These are phyloP conservation scores for Clathrospora elynae DNA, from an alignment of 2,329 filamentous ascomycete species.

Conservation along the genomic window DNA sequence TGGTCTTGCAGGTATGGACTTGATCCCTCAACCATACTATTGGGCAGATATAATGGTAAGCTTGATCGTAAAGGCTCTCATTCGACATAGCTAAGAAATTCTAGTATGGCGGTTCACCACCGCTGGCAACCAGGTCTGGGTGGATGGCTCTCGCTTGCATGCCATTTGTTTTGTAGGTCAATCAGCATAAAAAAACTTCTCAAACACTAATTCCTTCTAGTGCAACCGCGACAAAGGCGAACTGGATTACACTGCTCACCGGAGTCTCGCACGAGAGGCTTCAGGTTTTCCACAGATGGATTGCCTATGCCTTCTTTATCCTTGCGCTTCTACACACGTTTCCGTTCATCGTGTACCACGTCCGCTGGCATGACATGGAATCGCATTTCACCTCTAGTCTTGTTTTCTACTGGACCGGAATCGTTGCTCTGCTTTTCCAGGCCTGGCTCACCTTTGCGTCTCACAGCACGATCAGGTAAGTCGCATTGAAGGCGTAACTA, in stretches of 20 bases:
- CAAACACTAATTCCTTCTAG: constrained; percentile 25
- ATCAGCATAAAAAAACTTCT: fast-evolving
- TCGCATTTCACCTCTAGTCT: constrained; percentile 51
- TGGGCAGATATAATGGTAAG: no score
- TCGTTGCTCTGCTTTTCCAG: constrained; percentile 60
- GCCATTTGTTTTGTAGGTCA: constrained; percentile 34
- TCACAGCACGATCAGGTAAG: constrained; percentile 56
- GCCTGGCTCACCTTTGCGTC: constrained; percentile 63
- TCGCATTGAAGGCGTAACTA: neutral
- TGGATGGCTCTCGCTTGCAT: constrained; percentile 40
- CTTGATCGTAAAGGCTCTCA: no score
- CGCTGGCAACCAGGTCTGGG: constrained; percentile 35
- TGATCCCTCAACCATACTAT: constrained; percentile 29
- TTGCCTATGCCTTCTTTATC: constrained; percentile 57
- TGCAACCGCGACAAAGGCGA: constrained; percentile 60
- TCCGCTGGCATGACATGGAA: constrained; percentile 56
- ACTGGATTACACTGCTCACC: constrained; percentile 60
- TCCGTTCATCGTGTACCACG: constrained; percentile 62
- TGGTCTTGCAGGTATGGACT: constrained; percentile 22
- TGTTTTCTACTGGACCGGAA: constrained; percentile 61
- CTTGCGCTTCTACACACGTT: constrained; percentile 64
- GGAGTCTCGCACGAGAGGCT: constrained; percentile 64
- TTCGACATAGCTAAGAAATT: no score
- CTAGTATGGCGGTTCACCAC: constrained; percentile 37
- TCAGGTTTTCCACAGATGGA: constrained; percentile 48